Evolutionary conservation across 495 filamentous ascomycete species (phyloP), one percentile per base, ranked within the genome.

Genomic region (Daldinia caldariorum): DNA sequence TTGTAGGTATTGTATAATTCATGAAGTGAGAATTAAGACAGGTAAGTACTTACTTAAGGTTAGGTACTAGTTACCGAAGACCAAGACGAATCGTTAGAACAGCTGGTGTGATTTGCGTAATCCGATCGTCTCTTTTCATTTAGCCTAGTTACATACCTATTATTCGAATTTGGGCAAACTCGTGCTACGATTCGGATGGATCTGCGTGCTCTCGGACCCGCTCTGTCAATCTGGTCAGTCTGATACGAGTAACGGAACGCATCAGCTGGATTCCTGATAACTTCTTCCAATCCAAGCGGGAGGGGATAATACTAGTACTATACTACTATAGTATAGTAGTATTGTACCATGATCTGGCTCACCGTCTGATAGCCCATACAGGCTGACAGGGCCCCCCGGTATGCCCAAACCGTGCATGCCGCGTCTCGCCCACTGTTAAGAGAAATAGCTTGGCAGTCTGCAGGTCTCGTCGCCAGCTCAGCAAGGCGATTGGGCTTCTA

Each of bases 361-460:
- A 53, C 49, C 49, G 49, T 53, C 22, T 53, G 14, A 53, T 53
- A 53, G 29, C 14, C 4, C 14, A 13, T 32, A 53, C 43, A 47
- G 43, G 49, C 14, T 13, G n/a, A 53, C 43, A 47, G 43, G 49
- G 26, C 22, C 13, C 29, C 22, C 49, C 26, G 14, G 22, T 31
- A 53, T 32, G 26, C 13, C 26, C 2, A 53, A 53, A 9, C 49
- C 49, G 49, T 53, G 22, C 49, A 32, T 53, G n/a, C 26, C 49
- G 49, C 49, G 29, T 53, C 49, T 53, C 29, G 22, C 22, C 49
- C 26, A 53, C 49, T 53, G 49, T 53, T 13, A 13, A 10, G 49
- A 32, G 49, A 20, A 20, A 12, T 32, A 12, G 22, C 39, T 14
- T 12, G 16, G 39, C 16, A 43, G 26, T 26, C 26, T 26, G 26